phyloP scores from a whole-genome alignment of 2,329 filamentous ascomycete genomes.

The Cladophialophora yegresii region DNA sequence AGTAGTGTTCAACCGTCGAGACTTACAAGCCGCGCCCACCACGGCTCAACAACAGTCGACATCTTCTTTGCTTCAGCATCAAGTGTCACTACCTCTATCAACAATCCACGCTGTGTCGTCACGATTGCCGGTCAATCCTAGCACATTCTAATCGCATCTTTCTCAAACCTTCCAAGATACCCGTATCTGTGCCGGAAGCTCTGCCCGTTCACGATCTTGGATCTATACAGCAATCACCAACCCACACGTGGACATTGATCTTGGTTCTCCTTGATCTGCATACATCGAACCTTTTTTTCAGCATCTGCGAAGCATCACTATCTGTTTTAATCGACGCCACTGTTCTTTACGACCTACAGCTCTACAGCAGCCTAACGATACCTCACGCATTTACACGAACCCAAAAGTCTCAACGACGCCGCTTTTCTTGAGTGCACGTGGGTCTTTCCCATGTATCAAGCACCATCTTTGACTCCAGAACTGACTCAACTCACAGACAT shows the following conservation, averaged over 20 bases:
- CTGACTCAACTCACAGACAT: constrained; percentile 5
- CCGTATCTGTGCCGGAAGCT: constrained; percentile 34
- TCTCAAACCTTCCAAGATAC: constrained; percentile 32
- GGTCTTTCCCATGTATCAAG: not conserved
- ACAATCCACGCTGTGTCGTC: constrained; percentile 22
- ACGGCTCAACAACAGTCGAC: constrained; percentile 4
- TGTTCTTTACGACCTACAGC: constrained; percentile 16
- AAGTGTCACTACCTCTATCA: constrained; percentile 18
- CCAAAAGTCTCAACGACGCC: constrained; percentile 29
- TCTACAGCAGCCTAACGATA: constrained; percentile 28
- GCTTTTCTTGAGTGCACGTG: constrained; percentile 22
- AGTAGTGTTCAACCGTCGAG: constrained; percentile 19
- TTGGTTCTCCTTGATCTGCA: constrained; percentile 20
- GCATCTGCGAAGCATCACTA: constrained; percentile 19
- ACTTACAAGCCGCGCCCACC: constrained; percentile 3
- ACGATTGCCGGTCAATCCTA: constrained; percentile 36
- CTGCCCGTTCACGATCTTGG: constrained; percentile 20
- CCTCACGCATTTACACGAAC: constrained; percentile 28
- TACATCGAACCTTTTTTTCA: constrained; percentile 15
- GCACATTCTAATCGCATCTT: constrained; percentile 28
- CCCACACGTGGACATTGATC: constrained; percentile 23
- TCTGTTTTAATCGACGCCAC: constrained; percentile 19
- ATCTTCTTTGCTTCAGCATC: constrained; percentile 22
- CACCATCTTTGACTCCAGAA: not conserved
- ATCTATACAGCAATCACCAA: constrained; percentile 17